These are phyloP conservation scores for Venturia asperata DNA, from an alignment of 2,329 filamentous ascomycete genomes.

Conservation along the genomic window DNA sequence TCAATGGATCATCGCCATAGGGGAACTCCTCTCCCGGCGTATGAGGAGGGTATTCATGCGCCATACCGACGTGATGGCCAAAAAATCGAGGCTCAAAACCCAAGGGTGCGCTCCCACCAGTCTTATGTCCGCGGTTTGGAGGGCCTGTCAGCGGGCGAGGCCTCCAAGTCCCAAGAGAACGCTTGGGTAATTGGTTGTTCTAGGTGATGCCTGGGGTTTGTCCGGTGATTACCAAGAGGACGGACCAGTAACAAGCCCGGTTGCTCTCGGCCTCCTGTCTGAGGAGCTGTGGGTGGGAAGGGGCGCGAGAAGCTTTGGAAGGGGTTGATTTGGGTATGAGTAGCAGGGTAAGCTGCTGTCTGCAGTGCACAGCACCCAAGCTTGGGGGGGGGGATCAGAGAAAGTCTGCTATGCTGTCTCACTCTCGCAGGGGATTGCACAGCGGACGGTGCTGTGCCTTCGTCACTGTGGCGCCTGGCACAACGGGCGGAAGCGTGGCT, in stretches of 20 bases:
- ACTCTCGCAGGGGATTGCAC: not conserved
- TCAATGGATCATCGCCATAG: conserved; percentile 16
- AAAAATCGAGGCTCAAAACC: not conserved
- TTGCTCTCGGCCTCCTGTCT: conserved; percentile 1
- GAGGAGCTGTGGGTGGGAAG: not conserved
- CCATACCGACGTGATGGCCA: not conserved
- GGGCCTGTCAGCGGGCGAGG: not conserved
- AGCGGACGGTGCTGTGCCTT: not conserved
- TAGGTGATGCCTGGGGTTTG: not conserved
- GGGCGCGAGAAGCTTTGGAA: not conserved
- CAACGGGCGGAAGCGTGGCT: not conserved
- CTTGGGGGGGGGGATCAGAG: not conserved
- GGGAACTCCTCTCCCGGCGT: conserved; percentile 3
- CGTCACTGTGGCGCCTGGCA: not conserved
- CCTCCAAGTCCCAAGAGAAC: not conserved
- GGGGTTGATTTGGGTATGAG: no score
- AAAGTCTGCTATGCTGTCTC: not conserved
- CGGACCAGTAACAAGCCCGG: no score
- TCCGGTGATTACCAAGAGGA: not conserved
- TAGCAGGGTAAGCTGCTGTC: not conserved
- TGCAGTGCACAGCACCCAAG: not conserved
- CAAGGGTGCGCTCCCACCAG: not conserved
- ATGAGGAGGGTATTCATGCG: not conserved
- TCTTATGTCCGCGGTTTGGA: not conserved
- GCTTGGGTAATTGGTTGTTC: not conserved